Base-by-base conservation (phyloP, 192 early-diverging fungal species). In the Gryganskiella cystojenkinii region DNA sequence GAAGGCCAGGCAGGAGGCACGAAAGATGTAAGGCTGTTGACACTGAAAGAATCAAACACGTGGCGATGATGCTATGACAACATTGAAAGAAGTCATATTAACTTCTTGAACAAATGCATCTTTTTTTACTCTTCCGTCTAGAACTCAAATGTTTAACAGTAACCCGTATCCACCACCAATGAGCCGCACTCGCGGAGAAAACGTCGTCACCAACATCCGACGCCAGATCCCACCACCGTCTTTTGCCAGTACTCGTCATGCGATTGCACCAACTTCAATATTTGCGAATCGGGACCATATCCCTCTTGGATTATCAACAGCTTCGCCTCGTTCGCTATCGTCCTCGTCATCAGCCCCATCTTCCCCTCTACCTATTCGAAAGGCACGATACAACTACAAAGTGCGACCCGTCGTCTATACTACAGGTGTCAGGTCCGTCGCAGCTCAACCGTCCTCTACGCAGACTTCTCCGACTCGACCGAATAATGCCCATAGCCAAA, bases 21-120 rank as follows among this genome's bases (percentile, higher is more conserved):
- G 74, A 27, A 78, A 60, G 54, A 69, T 78, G 74, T 78, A 69
- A 47, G 34, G n/a, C n/a, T n/a, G n/a, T n/a, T n/a, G n/a, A n/a
- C n/a, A n/a, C n/a, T n/a, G n/a, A n/a, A n/a, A n/a, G n/a, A n/a
- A n/a, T n/a, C n/a, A n/a, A n/a, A n/a, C n/a, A n/a, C n/a, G 11
- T 13, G 25, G 25, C 2, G 9, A 17, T 61, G 37, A 2, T 17
- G 6, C 4, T 9, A 45, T 40, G 51, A 15, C 10, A 13, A 3
- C n/a, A 25, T 43, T 14, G 10, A 22, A 33, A 1, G 49, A 63
- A 19, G 5, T 35, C 6, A 51, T 35, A n/a, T 14, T 25, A 42
- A 37, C 6, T 8, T 50, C n/a, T n/a, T 33, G 30, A 31, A 11
- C 7, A 35, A 50, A 34, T 10, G 2, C 40, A 15, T 33, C 27